Percentiles rank a stretch among this genome's conserved stretches.
Evolutionary conservation across 768 basidiomycete genomes (phyloP).

Genomic region (Lactarius deliciosus): DNA sequence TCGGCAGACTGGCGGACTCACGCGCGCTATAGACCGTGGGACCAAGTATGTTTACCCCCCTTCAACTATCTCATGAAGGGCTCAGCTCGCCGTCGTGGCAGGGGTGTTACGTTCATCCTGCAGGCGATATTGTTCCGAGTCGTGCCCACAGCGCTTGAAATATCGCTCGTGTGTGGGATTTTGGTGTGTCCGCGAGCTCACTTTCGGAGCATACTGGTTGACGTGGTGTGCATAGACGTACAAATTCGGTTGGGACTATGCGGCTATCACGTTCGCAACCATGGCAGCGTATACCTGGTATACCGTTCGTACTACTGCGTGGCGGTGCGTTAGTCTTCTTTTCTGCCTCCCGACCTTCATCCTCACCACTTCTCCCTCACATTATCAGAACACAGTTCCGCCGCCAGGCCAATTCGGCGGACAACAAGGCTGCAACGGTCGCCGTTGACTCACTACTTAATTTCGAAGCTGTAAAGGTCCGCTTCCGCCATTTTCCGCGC

Average conservation of each 20-base stretch:
- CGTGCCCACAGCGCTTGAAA: constrained; percentile 93
- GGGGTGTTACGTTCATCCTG: constrained; percentile 94
- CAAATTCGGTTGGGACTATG: constrained; percentile 98
- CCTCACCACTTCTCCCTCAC: background rate
- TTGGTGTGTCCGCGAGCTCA: constrained; percentile 57
- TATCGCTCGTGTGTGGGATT: constrained; percentile 96
- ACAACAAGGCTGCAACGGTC: constrained; percentile 92
- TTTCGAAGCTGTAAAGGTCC: constrained; percentile 96
- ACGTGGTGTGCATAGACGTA: constrained; percentile 61
- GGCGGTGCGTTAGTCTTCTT: constrained; percentile 59
- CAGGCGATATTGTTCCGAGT: constrained; percentile 94
- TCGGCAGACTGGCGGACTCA: constrained; percentile 93
- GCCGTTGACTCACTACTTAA: constrained; percentile 97
- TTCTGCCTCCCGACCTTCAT: background rate
- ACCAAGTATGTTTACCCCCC: constrained; percentile 68
- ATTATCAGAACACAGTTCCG: constrained; percentile 80
- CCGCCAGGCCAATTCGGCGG: constrained; percentile 91
- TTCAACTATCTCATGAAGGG: background rate
- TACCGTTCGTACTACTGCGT: constrained; percentile 92
- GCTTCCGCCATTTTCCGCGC: constrained; percentile 12
- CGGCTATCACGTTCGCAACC: constrained; percentile 81
- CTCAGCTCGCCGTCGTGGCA: constrained; percentile 35
- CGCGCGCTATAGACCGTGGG: constrained; percentile 94
- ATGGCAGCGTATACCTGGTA: constrained; percentile 96
- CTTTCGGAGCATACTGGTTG: constrained; percentile 4